Base-by-base conservation (phyloP, 441 rosid genomes). In the Gossypium schwendimanii region DNA sequence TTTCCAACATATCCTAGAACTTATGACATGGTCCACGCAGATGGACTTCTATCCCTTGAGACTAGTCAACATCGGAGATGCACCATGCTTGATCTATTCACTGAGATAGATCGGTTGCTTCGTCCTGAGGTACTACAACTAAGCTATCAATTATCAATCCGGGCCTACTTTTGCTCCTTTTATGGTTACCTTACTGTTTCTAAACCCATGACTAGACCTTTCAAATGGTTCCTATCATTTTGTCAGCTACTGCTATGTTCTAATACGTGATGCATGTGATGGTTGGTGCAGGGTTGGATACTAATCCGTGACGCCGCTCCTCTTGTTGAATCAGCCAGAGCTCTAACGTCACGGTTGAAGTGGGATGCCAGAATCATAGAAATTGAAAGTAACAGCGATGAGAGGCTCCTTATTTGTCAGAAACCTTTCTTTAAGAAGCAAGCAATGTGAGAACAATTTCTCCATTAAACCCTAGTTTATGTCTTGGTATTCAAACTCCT, bases 321-420 rank as follows among this genome's bases (percentile, higher is more conserved):
- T 14, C 87, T 90, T 9, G 77, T 96, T 23, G 99, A 93, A 80
- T 75, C 80, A 26, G 97, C 92, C 18, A 91, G 99, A 85, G 77
- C 86, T 64, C 79, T 86, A 69, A 81, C 89, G 0, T 58, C 97
- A 1, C 83, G 80, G 76, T 77, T 96, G 82, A 96, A 88, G 78
- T 96, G 99, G 99, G 99, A 96, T 11, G 99, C 99, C 3, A 81
- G 99, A 73, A 87, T 96, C 5, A 74, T 87, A 50, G 99, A 93
- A 76, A 81, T 86, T 1, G 98, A 91, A 70, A 90, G 92, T 79
- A 90, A 81, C 87, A 89, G 90, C 15, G 94, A 91, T 1, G 97
- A 91, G 83, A 90, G 81, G 81, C 95, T 96, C 55, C 97, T 96
- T 15, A 77, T 96, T 76, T 93, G 98, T 76, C 99, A 96, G 83